These are phyloP conservation scores for Plantago elongata DNA, from an alignment of 257 asterid genomes.

Conservation along the genomic window DNA sequence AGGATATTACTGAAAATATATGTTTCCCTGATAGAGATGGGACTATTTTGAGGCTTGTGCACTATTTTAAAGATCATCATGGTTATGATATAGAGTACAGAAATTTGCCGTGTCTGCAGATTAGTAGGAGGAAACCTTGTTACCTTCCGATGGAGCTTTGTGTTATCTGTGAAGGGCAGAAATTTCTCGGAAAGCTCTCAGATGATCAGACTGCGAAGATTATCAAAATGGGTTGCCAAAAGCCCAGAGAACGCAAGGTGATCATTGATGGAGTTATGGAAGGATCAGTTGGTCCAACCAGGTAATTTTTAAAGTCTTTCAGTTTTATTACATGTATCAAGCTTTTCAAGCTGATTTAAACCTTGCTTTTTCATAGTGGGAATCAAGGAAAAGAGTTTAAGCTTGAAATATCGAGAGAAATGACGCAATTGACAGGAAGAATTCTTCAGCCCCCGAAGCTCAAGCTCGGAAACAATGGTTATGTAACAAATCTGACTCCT, in stretches of 20 bases:
- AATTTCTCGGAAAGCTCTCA: conserved; percentile 85
- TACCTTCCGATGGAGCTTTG: conserved; percentile 96
- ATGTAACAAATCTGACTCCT: conserved; percentile 67
- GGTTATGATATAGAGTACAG: conserved; percentile 62
- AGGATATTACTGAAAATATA: conserved; percentile 53
- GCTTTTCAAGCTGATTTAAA: not conserved
- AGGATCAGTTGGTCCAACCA: conserved; percentile 87
- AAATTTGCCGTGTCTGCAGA: conserved; percentile 82
- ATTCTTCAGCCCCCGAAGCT: conserved; percentile 93
- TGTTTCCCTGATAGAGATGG: conserved; percentile 86
- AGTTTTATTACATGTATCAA: not conserved
- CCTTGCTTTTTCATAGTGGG: conserved; percentile 44
- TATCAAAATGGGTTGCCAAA: conserved; percentile 83
- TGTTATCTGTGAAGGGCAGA: conserved; percentile 95
- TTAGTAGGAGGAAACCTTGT: conserved; percentile 85
- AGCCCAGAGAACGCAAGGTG: conserved; percentile 66
- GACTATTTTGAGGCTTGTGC: conserved; percentile 38
- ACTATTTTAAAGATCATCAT: conserved; percentile 81
- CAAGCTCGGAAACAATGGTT: conserved; percentile 81
- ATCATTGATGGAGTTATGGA: conserved; percentile 68
- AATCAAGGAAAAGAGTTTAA: conserved; percentile 63
- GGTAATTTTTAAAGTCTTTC: conserved; percentile 33
- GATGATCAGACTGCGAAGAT: conserved; percentile 90
- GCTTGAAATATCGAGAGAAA: conserved; percentile 61
- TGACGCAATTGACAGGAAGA: conserved; percentile 77